Evolutionary conservation across 2,329 filamentous ascomycete genomes (phyloP), one percentile per base, ranked within the genome.

Genomic region (Drechslera avenae): DNA sequence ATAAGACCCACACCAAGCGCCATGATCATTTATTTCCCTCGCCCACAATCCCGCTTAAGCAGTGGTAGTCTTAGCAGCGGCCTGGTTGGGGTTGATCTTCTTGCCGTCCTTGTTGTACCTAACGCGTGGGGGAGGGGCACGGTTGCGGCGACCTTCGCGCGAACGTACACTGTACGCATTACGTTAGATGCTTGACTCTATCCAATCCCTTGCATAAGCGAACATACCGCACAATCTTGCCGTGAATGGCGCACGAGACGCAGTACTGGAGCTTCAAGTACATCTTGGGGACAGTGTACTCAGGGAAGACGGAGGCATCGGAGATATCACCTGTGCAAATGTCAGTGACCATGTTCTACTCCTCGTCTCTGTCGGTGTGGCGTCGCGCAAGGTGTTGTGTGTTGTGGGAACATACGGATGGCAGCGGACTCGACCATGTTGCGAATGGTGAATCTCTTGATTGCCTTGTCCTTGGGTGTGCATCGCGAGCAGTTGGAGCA

Each of bases 181-280:
- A 28, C 26, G 45, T 66, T 60, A 65, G 57, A 55, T 34, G 21
- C 39, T 32, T 32, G 32, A 12, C 13, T 13, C 32, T 12, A 41
- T 33, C 35, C 39, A 48, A 31, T 47, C 35, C 12, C 16, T 42
- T 28, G 19, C 42, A 23, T 8, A 19, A 45, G 41, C 52, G 39
- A 79, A 86, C 92, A 81, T 94, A 97, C 93, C 94, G 93, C 82
- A 99, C 95, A 81, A 99, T 99, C 90, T 99, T 99, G 86, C 94
- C 94, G 86, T 99, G 94, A 71, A 99, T 99, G 77, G 94, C 94
- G 83, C 94, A 99, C 81, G 93, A 97, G 78, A 99, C 94, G 81
- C 94, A 99, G 91, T 99, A 99, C 86, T 99, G 94, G 80, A 99
- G 89, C 89, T 99, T 99, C 83, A 99, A 86, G 90, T 99, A 99